These are phyloP conservation scores for Chlamydomonas schloesseri DNA, from an alignment of 139 green algal species.

Conservation along the genomic window DNA sequence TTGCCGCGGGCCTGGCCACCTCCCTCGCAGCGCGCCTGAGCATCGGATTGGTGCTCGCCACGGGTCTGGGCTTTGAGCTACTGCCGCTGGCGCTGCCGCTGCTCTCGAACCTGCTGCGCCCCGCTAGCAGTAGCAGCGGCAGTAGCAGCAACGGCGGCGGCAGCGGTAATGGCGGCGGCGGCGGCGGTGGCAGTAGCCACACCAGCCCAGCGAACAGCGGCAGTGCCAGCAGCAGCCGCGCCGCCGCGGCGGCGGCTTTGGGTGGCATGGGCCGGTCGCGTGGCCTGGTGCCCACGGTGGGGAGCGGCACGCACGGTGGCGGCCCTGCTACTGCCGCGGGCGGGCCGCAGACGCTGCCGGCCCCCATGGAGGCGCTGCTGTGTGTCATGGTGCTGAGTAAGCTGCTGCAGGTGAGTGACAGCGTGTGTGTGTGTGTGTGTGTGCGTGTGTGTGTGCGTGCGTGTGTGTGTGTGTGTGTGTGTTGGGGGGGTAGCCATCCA, in stretches of 20 bases:
- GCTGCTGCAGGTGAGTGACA: constrained; percentile 15
- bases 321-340: background rate
- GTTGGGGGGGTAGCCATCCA: no score
- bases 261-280: no score
- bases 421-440: no score
- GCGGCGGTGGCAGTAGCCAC: background rate
- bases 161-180: background rate
- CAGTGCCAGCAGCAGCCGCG: background rate
- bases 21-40: background rate
- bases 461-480: no score
- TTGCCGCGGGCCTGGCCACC: no score
- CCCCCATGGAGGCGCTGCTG: constrained; percentile 17
- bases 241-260: background rate
- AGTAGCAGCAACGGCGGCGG: no score
- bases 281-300: no score
- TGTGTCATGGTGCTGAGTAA: background rate
- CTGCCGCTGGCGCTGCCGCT: background rate
- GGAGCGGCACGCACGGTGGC: no score
- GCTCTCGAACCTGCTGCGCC: background rate
- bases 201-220: background rate
- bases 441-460: background rate
- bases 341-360: background rate
- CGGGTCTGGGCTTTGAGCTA: background rate
- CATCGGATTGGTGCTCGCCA: background rate
- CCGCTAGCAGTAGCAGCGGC: no score